phyloP scores from a whole-genome alignment of 306 rosid genomes.

The Cicer pinnatifidum region DNA sequence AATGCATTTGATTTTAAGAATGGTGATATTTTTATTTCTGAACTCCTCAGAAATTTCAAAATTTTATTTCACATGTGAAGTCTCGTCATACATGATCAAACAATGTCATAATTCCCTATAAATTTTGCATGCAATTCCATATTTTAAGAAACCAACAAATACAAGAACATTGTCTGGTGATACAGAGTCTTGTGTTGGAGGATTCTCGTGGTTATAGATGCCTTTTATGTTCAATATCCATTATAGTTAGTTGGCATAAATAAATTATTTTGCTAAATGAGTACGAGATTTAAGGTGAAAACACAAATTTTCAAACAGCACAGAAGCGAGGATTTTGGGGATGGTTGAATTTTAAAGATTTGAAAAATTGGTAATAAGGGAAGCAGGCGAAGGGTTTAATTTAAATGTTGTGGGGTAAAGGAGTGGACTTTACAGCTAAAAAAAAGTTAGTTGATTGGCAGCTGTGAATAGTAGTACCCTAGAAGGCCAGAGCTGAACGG shows the following conservation, averaged over 20 bases:
- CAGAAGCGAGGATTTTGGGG: constrained; percentile 21
- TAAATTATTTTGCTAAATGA: constrained; percentile 1
- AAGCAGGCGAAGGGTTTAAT: background rate
- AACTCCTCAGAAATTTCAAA: background rate
- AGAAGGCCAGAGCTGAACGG: constrained; percentile 13
- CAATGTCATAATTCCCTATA: constrained; percentile 13
- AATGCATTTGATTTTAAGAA: constrained; percentile 91
- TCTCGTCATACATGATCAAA: constrained; percentile 8
- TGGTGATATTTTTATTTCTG: constrained; percentile 51
- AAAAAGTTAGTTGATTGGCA: constrained; percentile 22
- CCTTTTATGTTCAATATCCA: constrained; percentile 21
- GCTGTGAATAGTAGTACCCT: background rate
- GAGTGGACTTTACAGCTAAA: constrained; percentile 6
- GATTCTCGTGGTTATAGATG: constrained; percentile 17
- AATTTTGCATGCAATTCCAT: background rate
- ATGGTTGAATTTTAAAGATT: constrained; percentile 26
- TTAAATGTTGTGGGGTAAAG: constrained; percentile 15
- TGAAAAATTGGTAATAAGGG: constrained; percentile 9
- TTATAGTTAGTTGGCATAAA: constrained; percentile 14
- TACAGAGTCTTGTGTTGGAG: constrained; percentile 24
- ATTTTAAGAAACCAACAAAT: background rate
- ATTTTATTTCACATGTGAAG: background rate
- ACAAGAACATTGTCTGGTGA: constrained; percentile 2
- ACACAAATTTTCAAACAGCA: background rate
- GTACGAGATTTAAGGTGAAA: background rate